Conservation (phyloP, 768 basidiomycete species). For the Coprinopsis sp. region DNA sequence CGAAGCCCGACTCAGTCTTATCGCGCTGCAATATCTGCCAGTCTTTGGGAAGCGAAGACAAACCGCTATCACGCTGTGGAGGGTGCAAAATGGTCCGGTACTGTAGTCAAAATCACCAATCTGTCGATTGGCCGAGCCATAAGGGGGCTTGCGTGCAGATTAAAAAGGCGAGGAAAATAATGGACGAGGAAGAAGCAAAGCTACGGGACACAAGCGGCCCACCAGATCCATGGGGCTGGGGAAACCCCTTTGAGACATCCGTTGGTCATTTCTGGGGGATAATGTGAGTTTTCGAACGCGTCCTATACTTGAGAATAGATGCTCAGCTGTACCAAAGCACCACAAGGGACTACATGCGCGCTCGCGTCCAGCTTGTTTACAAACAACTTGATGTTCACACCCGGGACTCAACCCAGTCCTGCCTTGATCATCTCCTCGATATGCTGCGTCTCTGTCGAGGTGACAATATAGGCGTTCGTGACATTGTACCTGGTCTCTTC, state of each 20-base stretch:
- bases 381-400: slow-evolving; percentile 2
- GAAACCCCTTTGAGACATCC: slow-evolving; percentile 6
- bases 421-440: slow-evolving; percentile 7
- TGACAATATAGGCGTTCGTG: slow-evolving; percentile 10
- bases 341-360: slow-evolving; percentile 11
- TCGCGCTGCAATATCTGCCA: too few species aligned
- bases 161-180: not conserved
- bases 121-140: slow-evolving; percentile 6
- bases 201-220: not conserved
- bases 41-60: too few species aligned
- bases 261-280: slow-evolving; percentile 14
- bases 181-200: slow-evolving; percentile 6
- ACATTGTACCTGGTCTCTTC: slow-evolving; percentile 8
- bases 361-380: slow-evolving; percentile 3
- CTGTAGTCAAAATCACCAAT: slow-evolving; percentile 10
- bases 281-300: not conserved
- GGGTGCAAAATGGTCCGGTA: slow-evolving; percentile 10
- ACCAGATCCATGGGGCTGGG: not conserved
- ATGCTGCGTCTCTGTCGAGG: slow-evolving; percentile 11
- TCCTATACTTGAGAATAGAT: not conserved
- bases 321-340: not conserved
- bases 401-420: slow-evolving; percentile 1
- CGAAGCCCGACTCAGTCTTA: too few species aligned
- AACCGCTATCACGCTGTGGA: slow-evolving; percentile 8
- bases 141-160: slow-evolving; percentile 6